A percentile compares a stretch with the other conserved stretches of the same genome.
Conservation (phyloP, 2,329 filamentous ascomycete species). For the Aspergillus hiratsukae region DNA sequence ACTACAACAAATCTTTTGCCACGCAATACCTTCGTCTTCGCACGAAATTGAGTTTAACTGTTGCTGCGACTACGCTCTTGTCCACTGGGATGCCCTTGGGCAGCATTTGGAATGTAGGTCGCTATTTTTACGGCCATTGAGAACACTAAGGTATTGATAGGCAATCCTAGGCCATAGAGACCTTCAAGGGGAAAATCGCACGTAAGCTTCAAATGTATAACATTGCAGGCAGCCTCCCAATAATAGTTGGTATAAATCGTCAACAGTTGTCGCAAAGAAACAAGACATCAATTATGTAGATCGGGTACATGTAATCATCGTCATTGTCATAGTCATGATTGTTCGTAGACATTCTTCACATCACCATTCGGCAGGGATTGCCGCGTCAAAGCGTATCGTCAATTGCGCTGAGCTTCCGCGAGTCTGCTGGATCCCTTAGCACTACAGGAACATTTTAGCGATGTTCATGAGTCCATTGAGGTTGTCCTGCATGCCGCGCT, state of each 20-base stretch:
- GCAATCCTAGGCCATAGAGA: neutral
- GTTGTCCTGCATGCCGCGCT: constrained; percentile 28
- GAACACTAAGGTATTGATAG: no score
- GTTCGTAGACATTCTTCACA: constrained; percentile 5
- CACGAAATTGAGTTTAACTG: neutral
- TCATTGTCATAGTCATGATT: constrained; percentile 18
- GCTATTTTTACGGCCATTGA: no score
- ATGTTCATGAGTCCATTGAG: constrained; percentile 30
- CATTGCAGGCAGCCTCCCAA: constrained; percentile 15
- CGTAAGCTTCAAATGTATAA: neutral
- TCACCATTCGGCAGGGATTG: neutral
- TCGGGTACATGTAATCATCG: constrained; percentile 13
- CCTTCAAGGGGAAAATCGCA: neutral
- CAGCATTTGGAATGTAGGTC: no score
- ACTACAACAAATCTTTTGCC: neutral
- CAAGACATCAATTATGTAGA: constrained; percentile 1
- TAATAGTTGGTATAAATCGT: constrained; percentile 11
- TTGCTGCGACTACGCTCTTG: neutral
- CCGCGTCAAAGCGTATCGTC: neutral
- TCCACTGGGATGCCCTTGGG: neutral
- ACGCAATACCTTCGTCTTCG: neutral
- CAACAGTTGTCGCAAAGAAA: neutral
- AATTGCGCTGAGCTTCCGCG: neutral
- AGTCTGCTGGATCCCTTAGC: neutral
- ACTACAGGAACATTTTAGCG: constrained; percentile 35